Evolutionary conservation across 2,329 filamentous ascomycete species (phyloP).

Genomic region (Aspergillus arachidicola): DNA sequence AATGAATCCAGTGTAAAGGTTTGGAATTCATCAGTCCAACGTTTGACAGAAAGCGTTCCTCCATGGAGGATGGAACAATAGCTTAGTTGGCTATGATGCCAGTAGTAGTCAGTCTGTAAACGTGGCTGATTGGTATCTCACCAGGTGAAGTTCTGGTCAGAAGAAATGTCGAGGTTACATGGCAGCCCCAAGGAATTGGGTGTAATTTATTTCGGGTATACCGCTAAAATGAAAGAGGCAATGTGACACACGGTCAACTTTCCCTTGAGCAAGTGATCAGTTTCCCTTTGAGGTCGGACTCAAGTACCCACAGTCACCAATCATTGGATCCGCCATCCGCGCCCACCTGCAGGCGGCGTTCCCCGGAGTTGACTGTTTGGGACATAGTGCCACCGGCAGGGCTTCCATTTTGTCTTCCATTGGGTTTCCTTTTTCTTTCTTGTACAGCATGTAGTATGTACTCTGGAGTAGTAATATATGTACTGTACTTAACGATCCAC

Average conservation of each 20-base stretch:
- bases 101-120: neutral
- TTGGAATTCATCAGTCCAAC: neutral
- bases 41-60: neutral
- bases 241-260: constrained; percentile 1
- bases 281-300: neutral
- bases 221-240: constrained; percentile 1
- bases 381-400: neutral
- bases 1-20: neutral
- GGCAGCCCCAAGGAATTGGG: neutral
- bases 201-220: neutral
- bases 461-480: no score
- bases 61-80: neutral
- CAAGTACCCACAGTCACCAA: neutral
- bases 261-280: constrained; percentile 1
- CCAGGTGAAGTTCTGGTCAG: neutral
- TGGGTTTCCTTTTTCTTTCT: neutral
- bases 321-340: neutral
- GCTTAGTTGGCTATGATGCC: neutral
- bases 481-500: neutral
- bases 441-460: neutral
- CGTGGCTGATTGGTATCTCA: neutral
- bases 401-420: neutral
- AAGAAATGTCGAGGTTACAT: neutral
- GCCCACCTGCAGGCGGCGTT: neutral
- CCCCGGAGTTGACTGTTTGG: neutral